phyloP scores from a whole-genome alignment of 2,329 filamentous ascomycete species.

The Proliferodiscus dingleyae region DNA sequence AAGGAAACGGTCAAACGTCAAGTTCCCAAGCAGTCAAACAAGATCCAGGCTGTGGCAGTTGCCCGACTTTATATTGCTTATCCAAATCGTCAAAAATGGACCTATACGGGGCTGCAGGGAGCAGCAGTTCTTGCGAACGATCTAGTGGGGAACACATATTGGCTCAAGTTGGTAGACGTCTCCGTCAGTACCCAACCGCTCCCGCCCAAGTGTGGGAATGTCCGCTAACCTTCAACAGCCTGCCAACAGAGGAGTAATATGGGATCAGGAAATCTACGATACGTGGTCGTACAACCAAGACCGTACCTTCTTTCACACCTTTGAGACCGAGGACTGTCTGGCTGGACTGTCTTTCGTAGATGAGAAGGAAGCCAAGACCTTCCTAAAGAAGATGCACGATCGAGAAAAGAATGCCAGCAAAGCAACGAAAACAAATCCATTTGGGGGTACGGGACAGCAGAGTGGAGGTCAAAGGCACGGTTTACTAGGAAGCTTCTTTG shows the following conservation, averaged over 20 bases:
- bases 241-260: constrained; percentile 78
- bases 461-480: constrained; percentile 37
- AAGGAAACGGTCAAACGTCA: constrained; percentile 94
- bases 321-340: constrained; percentile 89
- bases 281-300: constrained; percentile 94
- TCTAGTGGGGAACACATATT: constrained; percentile 90
- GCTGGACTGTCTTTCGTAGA: constrained; percentile 90
- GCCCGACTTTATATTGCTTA: constrained; percentile 91
- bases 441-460: constrained; percentile 47
- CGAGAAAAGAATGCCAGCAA: constrained; percentile 94
- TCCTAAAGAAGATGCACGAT: constrained; percentile 96
- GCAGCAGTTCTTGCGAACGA: constrained; percentile 90
- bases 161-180: constrained; percentile 95
- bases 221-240: constrained; percentile 47
- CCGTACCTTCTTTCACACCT: constrained; percentile 94
- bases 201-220: background rate
- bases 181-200: constrained; percentile 58
- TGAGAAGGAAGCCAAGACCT: constrained; percentile 95
- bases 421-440: constrained; percentile 73
- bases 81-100: constrained; percentile 83
- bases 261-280: constrained; percentile 98
- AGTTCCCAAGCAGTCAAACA: constrained; percentile 91
- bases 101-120: constrained; percentile 87
- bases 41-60: constrained; percentile 93
- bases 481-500: constrained; percentile 58